Conservation (phyloP, 768 basidiomycete genomes). For the Infundibulicybe gibba region DNA sequence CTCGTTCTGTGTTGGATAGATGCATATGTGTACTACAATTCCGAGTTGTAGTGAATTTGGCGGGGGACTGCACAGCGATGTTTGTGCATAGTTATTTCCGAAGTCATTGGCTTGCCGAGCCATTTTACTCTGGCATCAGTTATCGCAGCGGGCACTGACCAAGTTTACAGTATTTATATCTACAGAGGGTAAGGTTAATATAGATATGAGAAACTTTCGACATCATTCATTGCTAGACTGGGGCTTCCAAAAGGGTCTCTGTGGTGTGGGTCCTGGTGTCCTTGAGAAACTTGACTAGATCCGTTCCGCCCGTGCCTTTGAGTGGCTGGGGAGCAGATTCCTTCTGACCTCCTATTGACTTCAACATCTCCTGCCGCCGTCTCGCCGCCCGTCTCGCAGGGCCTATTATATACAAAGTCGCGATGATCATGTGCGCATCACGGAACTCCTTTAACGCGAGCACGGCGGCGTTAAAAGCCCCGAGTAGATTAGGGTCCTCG, state of each 20-base stretch:
- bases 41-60: no score
- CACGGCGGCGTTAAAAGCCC: constrained; percentile 66
- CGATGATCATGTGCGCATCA: constrained; percentile 76
- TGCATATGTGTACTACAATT: no score
- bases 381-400: constrained; percentile 45
- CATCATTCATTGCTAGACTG: no score
- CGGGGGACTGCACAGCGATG: no score
- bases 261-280: constrained; percentile 66
- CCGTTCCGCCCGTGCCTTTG: constrained; percentile 78
- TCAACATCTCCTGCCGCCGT: constrained; percentile 14
- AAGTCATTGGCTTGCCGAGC: no score
- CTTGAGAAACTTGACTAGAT: constrained; percentile 73
- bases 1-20: no score
- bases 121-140: no score
- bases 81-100: no score
- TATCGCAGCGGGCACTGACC: no score
- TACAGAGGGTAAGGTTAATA: no score
- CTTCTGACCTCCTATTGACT: constrained; percentile 7
- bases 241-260: constrained; percentile 23
- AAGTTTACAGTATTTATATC: no score
- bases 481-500: constrained; percentile 26
- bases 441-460: constrained; percentile 66
- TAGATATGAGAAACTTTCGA: no score
- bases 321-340: constrained; percentile 14
- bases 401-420: constrained; percentile 69